Conservation (phyloP, 2,329 filamentous ascomycete genomes). For the Dactylellina cionopaga region DNA sequence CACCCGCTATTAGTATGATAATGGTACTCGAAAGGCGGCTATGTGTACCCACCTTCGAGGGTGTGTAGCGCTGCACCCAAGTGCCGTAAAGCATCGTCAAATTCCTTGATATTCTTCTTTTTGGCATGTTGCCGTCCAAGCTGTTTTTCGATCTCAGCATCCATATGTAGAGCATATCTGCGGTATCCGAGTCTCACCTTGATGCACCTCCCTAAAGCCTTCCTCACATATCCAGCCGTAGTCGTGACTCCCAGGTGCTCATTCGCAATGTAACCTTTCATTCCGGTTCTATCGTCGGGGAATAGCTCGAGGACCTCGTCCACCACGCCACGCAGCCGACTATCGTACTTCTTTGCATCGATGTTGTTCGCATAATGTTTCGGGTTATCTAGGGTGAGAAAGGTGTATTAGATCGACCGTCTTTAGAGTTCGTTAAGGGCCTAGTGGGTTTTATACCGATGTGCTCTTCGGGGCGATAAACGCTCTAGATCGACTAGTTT, state of each 20-base stretch:
- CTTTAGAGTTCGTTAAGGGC: background rate
- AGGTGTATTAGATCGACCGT: constrained; percentile 11
- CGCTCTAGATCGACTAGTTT: constrained; percentile 10
- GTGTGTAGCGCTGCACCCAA: constrained; percentile 90
- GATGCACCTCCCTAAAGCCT: constrained; percentile 54
- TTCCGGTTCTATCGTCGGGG: constrained; percentile 79
- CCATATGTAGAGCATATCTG: background rate
- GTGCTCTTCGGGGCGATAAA: constrained; percentile 76
- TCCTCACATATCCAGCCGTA: constrained; percentile 66
- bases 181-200: constrained; percentile 16
- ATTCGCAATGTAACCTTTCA: constrained; percentile 99
- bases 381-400: constrained; percentile 63
- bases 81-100: constrained; percentile 86
- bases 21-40: background rate
- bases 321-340: constrained; percentile 82
- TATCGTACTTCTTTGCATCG: constrained; percentile 84
- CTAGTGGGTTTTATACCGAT: constrained; percentile 67
- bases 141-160: constrained; percentile 66
- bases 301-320: constrained; percentile 73
- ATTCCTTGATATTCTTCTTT: constrained; percentile 75
- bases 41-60: constrained; percentile 71
- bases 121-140: constrained; percentile 79
- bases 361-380: constrained; percentile 85
- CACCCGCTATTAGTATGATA: background rate
- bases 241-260: constrained; percentile 89